A percentile compares a stretch with the other conserved stretches of the same genome.
Conservation (phyloP, 495 filamentous ascomycete species). For the Neurospora sp. region DNA sequence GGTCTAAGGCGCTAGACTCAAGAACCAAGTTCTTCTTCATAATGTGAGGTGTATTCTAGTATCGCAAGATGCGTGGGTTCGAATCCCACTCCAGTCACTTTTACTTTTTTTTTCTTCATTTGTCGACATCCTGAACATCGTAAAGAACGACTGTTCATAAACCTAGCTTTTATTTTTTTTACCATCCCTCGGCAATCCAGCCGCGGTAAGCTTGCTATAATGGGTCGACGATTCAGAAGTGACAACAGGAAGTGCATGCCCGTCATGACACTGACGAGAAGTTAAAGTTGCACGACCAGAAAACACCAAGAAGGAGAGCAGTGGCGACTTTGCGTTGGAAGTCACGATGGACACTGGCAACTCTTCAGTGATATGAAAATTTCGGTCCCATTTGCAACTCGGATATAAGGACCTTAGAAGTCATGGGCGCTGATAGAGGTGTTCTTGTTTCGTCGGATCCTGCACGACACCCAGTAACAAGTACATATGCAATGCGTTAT, state of each 20-base stretch:
- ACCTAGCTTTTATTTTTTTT: background rate
- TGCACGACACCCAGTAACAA: background rate
- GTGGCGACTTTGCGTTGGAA: background rate
- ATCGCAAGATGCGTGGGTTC: slow-evolving; percentile 2
- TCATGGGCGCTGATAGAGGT: background rate
- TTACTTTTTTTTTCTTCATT: background rate
- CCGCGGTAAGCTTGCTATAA: background rate
- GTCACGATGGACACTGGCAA: background rate
- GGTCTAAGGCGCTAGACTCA: slow-evolving; percentile 3
- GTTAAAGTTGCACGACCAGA: background rate
- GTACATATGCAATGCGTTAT: background rate
- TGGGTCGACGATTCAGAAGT: background rate
- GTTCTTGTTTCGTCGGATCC: background rate
- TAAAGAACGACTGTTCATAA: background rate
- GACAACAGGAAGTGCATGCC: background rate
- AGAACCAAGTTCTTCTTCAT: slow-evolving; percentile 1
- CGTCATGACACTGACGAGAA: background rate
- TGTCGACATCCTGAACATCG: background rate
- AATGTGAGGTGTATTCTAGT: background rate
- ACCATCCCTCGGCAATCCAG: background rate
- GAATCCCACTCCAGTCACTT: slow-evolving; percentile 1
- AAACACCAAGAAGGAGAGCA: background rate
- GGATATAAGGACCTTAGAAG: background rate
- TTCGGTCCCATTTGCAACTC: background rate
- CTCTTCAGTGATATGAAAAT: background rate